Conservation (phyloP, 228 moss, liverwort and hornwort species). For the Sphagnum magellanicum region DNA sequence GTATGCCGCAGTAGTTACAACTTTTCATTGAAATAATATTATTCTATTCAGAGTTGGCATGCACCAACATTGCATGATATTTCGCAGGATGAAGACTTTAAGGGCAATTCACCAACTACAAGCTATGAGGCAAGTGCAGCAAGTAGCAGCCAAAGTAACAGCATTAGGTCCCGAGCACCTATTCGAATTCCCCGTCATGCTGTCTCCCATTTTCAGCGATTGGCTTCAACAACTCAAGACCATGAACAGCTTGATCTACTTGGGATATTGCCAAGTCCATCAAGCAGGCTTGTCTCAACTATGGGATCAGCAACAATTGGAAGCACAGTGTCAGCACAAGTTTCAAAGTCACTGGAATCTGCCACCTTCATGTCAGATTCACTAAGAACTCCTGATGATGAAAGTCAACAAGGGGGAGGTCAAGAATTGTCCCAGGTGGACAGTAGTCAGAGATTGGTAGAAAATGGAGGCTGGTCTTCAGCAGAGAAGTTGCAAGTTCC, state of each 20-base stretch:
- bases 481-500: constrained; percentile 23
- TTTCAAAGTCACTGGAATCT: constrained; percentile 23
- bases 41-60: neutral
- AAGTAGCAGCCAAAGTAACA: constrained; percentile 67
- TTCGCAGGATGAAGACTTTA: constrained; percentile 75
- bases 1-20: too few relatives aligned
- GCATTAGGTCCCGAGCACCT: constrained; percentile 43
- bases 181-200: constrained; percentile 56
- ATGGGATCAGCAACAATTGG: neutral
- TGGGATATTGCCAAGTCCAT: constrained; percentile 25
- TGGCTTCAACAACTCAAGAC: constrained; percentile 31
- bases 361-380: constrained; percentile 32
- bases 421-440: constrained; percentile 30
- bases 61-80: neutral
- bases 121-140: constrained; percentile 63
- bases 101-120: constrained; percentile 47
- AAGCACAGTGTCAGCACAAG: neutral
- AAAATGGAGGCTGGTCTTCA: constrained; percentile 16
- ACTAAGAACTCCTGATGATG: constrained; percentile 21
- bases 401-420: constrained; percentile 18
- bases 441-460: constrained; percentile 30
- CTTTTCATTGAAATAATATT: too few relatives aligned
- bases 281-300: constrained; percentile 21
- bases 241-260: constrained; percentile 36
- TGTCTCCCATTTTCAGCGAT: constrained; percentile 53